Percentiles rank a stretch among this genome's conserved stretches.
Conservation (phyloP, 257 asterid species). For the Echites panduratus region DNA sequence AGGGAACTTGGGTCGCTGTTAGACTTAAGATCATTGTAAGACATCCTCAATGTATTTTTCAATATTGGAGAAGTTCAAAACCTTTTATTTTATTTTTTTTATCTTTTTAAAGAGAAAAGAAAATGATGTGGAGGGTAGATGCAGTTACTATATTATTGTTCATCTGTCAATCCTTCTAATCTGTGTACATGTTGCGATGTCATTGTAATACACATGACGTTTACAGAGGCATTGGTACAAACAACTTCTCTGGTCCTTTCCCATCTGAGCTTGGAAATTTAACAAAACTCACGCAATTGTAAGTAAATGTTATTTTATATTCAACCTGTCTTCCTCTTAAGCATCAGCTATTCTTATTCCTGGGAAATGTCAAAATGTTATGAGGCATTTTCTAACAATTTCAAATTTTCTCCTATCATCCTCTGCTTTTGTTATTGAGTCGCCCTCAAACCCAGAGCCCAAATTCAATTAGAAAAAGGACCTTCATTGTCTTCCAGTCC, state of each 20-base stretch:
- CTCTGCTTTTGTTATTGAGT: background rate
- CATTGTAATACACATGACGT: background rate
- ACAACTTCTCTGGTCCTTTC: slow-evolving; percentile 78
- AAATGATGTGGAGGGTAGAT: background rate
- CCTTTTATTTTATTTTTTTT: no score
- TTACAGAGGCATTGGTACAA: slow-evolving; percentile 44
- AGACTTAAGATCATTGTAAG: slow-evolving; percentile 54
- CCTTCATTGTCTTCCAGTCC: background rate
- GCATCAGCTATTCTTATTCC: background rate
- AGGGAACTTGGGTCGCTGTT: slow-evolving; percentile 59
- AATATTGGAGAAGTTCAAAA: background rate
- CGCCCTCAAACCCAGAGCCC: background rate
- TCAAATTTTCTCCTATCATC: no score
- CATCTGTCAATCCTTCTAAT: background rate
- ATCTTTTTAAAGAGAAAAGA: no score
- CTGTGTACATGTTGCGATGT: background rate
- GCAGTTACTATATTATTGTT: background rate
- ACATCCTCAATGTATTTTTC: slow-evolving; percentile 1
- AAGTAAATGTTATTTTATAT: slow-evolving; percentile 20
- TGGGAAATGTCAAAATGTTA: background rate
- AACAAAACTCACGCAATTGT: slow-evolving; percentile 47
- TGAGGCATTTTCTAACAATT: background rate
- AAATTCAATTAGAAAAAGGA: background rate
- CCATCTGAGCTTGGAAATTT: slow-evolving; percentile 67
- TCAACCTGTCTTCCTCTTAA: background rate